Evolutionary conservation across 1,139 yeast genomes (phyloP), one percentile per base, ranked within the genome.

Genomic region (Debaryomyces psychrophilus): DNA sequence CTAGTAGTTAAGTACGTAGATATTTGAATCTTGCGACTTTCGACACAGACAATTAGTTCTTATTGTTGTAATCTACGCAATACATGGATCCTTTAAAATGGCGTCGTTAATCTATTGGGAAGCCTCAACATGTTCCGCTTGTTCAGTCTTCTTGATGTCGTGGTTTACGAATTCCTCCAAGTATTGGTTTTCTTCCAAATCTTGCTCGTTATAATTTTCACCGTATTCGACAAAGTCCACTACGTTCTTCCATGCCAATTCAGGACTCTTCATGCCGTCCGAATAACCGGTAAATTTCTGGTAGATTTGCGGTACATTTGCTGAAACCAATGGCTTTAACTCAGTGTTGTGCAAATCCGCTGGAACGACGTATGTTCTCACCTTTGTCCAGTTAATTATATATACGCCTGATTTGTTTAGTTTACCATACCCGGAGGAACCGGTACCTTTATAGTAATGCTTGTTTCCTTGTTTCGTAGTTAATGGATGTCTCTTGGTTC

Each of bases 381-480:
- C 99, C 62, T 86, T 90, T 35, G 71, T 68, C 90, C 96, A 93
- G 69, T 89, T 79, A 53, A 93, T 79, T 12, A 81, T 74, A 65
- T 89, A 95, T 31, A 81, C 79, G 45, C 96, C 97, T 53, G 77
- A 77, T 31, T 76, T 73, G 47, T 95, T 86, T 62, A 87, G 82
- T 48, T 76, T 77, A 62, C 99, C 99, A 52, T 90, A 82, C 67
- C 98, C 97, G 1, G 96, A 80, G 5, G 99, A 89, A 51, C 98
- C 81, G 17, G 98, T 93, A 73, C 99, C 99, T 66, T 92, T 93
- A 70, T 95, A 93, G 70, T 78, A 89, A 59, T 87, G 85, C 74
- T 92, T 90, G 71, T 92, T 93, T 59, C 99, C 98, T 64, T 90
- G 93, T 61, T 93, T 93, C 28, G 97, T 86, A 25, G 97, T 87